Evolutionary conservation across 164 flowering plant genomes (phyloP), one percentile per base, ranked within the genome.

Genomic region (Dillenia turbinata): DNA sequence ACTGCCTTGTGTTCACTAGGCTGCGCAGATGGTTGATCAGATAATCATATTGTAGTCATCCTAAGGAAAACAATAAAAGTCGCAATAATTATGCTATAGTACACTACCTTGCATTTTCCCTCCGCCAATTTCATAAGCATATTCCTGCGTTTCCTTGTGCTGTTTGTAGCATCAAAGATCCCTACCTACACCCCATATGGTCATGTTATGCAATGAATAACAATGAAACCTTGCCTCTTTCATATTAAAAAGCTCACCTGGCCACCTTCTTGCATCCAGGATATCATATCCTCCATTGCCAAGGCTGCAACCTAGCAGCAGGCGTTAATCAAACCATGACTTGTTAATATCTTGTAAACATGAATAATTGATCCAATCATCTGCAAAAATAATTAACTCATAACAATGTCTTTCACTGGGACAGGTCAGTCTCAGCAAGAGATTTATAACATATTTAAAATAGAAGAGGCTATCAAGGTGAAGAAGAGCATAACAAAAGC

Each of bases 261-360:
- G 64, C 99, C 99, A 67, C 99, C 97, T 78, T 94, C 99, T 68
- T 91, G 93, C 97, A 94, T 89, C 99, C 99, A 94, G 11, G 92
- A 73, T 75, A 89, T 83, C 99, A 94, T 91, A 66, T 94, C 99
- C 17, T 89, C 99, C 96, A 94, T 88, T 68, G 99, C 99, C 70
- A 94, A 67, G 59, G 96, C 97, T 61, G 96, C 99, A 78, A 94
- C 97, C 99, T 94, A 84, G 81, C 76, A 71, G 79, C 77, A 87
- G 33, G 72, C 67, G 71, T 81, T 52, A 10, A 61, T 61, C 13
- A 9, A 16, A 15, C 9, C 47, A 7, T 12, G 51, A 10, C 22
- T 54, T 14, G 57, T 54, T 10, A 26, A 26, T 26, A 26, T 26
- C 33, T 26, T 26, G 33, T 26, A 26, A 26, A 26, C 33, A 26